A percentile compares a stretch with the other conserved stretches of the same genome.
phyloP scores from a whole-genome alignment of 1,284 basidiomycete genomes.

The Leccinum laetum region DNA sequence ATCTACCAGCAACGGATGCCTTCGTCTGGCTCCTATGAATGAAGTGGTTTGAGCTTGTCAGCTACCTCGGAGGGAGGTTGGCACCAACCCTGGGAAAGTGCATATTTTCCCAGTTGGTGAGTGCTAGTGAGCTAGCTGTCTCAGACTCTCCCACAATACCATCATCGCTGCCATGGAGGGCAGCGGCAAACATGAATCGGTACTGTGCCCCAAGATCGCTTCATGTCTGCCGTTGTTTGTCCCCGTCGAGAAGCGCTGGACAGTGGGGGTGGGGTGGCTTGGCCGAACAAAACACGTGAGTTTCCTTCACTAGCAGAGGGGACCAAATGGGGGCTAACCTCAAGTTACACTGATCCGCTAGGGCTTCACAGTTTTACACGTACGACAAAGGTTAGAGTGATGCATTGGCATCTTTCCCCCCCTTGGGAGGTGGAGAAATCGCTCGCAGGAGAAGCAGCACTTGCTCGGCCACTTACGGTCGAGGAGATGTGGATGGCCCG shows the following conservation, averaged over 20 bases:
- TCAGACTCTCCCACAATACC: no score
- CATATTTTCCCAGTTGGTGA: no score
- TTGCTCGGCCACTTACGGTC: not conserved
- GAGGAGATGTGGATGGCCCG: not conserved
- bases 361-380: not conserved
- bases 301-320: not conserved
- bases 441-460: not conserved
- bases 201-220: constrained; percentile 31
- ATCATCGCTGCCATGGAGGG: no score
- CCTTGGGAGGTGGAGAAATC: not conserved
- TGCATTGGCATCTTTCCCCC: not conserved
- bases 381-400: constrained; percentile 21
- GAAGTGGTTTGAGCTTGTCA: no score
- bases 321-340: constrained; percentile 1
- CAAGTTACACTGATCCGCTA: constrained; percentile 11
- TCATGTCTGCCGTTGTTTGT: constrained; percentile 31
- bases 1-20: no score
- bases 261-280: constrained; percentile 38
- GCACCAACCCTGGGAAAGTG: no score
- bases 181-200: no score
- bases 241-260: constrained; percentile 35
- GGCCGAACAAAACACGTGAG: constrained; percentile 30
- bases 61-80: no score
- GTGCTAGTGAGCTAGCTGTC: no score
- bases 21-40: no score